Base-by-base conservation (phyloP, 108 stramenopile species). In the Skeletonema costatum region DNA sequence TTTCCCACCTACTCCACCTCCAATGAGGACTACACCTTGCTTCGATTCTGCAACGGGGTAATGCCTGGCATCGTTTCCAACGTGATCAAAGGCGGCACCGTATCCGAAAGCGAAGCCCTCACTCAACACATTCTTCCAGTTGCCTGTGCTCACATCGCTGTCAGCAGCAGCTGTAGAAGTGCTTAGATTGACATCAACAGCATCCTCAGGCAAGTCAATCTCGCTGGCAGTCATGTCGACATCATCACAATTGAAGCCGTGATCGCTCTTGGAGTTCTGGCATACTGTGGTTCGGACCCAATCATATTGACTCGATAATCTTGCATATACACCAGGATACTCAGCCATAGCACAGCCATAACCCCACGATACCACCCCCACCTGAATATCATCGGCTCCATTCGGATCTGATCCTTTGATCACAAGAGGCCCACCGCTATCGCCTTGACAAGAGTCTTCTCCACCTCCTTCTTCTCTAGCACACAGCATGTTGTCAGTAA, bases 251-350 rank as follows among this genome's bases (percentile, higher is more conserved):
- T 41, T 36, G 19, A 64, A 41, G 2, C 62, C 33, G 9, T 64
- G 62, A 36, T 64, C 33, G 5, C 39, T 36, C 31, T 17, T 41
- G 62, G 39, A 41, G 32, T 41, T 9, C 5, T 8, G 3, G 6
- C 62, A 64, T 0, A 64, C 32, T 5, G 62, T 64, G 1, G 1
- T 17, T 25, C 67, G 67, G 30, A 84, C 71, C 78, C 83, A 84
- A 9, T 66, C 65, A 39, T 80, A 80, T 16, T 35, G 41, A 16
- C 32, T 7, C 5, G 73, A 74, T 10, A 83, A 56, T 17, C 77
- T 66, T 42, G 82, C 42, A 68, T 84, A 84, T 3, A 84, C 74
- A 46, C 78, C 83, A 10, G 83, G 83, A 66, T 76, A 80, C 17
- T 80, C 64, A 33, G 36, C 6, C 12, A 56, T 12, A 2, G 72